These are phyloP conservation scores for Brassica nigra DNA, from an alignment of 345 rosid genomes.

Conservation along the genomic window DNA sequence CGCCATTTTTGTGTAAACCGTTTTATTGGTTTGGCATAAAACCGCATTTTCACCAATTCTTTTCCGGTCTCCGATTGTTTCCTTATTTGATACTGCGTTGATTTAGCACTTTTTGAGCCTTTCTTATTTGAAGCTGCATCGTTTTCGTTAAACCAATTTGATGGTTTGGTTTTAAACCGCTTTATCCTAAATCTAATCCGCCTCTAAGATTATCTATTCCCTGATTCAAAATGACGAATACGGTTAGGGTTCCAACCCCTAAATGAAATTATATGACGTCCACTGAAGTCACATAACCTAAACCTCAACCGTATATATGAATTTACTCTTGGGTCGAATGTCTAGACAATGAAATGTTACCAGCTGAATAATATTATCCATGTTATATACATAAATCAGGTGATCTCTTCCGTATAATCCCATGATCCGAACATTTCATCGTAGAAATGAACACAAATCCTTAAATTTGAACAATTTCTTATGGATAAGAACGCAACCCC, in stretches of 20 bases:
- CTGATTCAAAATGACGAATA: not conserved
- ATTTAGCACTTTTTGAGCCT: not conserved
- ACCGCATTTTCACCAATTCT: too few relatives aligned
- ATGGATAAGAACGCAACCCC: not conserved
- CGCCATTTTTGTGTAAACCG: too few relatives aligned
- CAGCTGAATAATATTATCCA: not conserved
- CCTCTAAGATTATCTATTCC: too few relatives aligned
- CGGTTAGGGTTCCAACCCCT: not conserved
- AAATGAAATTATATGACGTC: not conserved
- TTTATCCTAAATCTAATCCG: not conserved
- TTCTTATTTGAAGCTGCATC: not conserved
- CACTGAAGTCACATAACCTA: not conserved
- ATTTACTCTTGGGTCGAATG: not conserved
- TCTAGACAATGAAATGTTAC: not conserved
- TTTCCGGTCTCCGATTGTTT: too few relatives aligned
- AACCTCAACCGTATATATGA: not conserved
- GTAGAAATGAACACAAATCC: not conserved
- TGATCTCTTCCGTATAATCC: not conserved
- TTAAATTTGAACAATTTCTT: too few relatives aligned
- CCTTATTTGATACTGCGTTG: not conserved
- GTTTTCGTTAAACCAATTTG: not conserved
- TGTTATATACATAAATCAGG: not conserved
- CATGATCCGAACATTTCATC: not conserved
- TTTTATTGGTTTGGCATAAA: too few relatives aligned
- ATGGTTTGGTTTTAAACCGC: not conserved